These are phyloP conservation scores for Geranium brycei DNA, from an alignment of 345 rosid species.

Conservation along the genomic window DNA sequence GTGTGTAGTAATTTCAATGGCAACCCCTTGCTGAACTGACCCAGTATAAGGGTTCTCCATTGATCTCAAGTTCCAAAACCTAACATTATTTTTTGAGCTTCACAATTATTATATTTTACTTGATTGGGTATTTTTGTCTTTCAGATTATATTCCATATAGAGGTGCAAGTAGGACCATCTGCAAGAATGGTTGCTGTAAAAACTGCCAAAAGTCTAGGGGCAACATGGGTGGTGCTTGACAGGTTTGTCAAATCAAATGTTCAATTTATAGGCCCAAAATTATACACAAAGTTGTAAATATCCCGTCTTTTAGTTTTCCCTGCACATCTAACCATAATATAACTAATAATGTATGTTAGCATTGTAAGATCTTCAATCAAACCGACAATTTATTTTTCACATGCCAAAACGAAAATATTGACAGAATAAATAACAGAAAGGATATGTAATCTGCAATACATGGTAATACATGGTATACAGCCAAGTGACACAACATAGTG, in stretches of 20 bases:
- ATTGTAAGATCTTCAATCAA: neutral
- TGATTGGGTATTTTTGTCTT: neutral
- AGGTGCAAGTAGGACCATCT: constrained; percentile 26
- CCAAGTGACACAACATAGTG: no score
- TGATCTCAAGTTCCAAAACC: neutral
- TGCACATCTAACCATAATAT: neutral
- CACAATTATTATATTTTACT: neutral
- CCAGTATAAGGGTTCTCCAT: no score
- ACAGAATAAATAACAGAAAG: no score
- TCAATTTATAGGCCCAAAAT: neutral
- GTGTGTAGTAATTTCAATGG: no score
- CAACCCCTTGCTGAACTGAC: no score
- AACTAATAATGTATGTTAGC: neutral
- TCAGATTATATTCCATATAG: constrained; percentile 31
- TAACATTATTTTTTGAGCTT: neutral
- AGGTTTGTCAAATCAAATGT: constrained; percentile 23
- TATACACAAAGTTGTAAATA: neutral
- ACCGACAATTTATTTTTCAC: no score
- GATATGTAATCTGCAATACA: no score
- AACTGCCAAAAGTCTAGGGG: constrained; percentile 26
- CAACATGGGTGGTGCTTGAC: constrained; percentile 49
- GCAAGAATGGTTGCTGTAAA: constrained; percentile 21
- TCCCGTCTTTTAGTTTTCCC: neutral
- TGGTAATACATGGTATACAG: no score
- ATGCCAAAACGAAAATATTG: no score